Evolutionary conservation across 2,329 filamentous ascomycete genomes (phyloP).

Genomic region (Capronia epimyces): DNA sequence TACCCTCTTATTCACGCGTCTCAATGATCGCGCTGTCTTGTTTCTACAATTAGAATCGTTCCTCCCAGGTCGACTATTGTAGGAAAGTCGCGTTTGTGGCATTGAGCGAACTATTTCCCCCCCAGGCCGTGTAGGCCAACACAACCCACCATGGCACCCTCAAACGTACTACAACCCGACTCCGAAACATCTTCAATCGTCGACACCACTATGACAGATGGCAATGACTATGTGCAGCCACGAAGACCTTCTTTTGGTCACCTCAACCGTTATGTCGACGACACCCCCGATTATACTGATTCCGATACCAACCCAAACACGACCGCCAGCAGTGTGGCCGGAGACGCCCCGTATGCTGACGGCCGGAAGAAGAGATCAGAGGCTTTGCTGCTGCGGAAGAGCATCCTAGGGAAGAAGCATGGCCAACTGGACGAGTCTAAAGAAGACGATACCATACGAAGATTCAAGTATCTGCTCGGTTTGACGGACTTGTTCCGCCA

Average conservation of each 20-base stretch:
- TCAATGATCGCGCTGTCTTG: neutral
- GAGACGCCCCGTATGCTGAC: slow-evolving; percentile 62
- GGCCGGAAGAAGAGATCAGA: slow-evolving; percentile 81
- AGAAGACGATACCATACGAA: slow-evolving; percentile 90
- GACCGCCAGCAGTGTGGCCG: slow-evolving; percentile 76
- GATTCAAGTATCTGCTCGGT: slow-evolving; percentile 91
- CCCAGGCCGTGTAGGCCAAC: slow-evolving; percentile 19
- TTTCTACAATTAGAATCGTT: neutral
- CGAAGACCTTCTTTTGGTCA: slow-evolving; percentile 28
- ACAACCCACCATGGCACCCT: slow-evolving; percentile 38
- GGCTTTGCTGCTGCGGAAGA: slow-evolving; percentile 82
- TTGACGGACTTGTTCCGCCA: slow-evolving; percentile 96
- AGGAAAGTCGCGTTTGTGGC: slow-evolving; percentile 13
- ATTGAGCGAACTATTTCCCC: slow-evolving; percentile 18
- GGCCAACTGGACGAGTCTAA: slow-evolving; percentile 87
- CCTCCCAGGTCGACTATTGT: neutral
- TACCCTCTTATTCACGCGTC: slow-evolving; percentile 2
- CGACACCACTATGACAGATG: slow-evolving; percentile 46
- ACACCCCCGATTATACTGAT: slow-evolving; percentile 61
- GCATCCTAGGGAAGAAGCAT: slow-evolving; percentile 91
- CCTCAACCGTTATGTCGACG: slow-evolving; percentile 43
- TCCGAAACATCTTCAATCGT: slow-evolving; percentile 41
- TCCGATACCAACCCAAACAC: slow-evolving; percentile 63
- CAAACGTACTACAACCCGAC: slow-evolving; percentile 32
- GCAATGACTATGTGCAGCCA: slow-evolving; percentile 20